Base-by-base conservation (phyloP, 257 asterid genomes). In the Solanum appendiculatum region DNA sequence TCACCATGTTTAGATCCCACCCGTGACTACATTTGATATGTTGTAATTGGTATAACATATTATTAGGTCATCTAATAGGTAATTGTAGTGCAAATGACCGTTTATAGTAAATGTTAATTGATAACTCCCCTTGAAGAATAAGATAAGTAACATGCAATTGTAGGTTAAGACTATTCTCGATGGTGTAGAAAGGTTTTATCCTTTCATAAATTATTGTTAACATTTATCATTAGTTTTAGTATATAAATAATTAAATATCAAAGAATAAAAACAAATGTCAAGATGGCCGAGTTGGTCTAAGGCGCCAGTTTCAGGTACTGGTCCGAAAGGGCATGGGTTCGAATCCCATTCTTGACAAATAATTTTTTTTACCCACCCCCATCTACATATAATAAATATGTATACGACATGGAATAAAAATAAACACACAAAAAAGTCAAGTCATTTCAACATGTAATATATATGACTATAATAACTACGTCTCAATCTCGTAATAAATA, bases 231-330 rank as follows among this genome's bases (percentile, higher is more conserved):
- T 54, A 54, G n/a, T 54, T 54, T 54, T 20, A 54, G 63, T 6
- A 0, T 18, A 54, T 54, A 54, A 54, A 1, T 18, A 18, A 18
- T 54, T 54, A 18, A 54, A n/a, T 54, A n/a, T n/a, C 33, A 11
- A 0, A 9, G 6, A 63, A 63, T n/a, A n/a, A n/a, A n/a, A 11
- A 2, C 11, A 68, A 15, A 34, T 34, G 84, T 80, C 85, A 80
- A 80, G 85, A 48, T 80, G 85, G 85, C 68, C 85, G 85, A 80
- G 85, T 80, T 80, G 85, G 85, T 80, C 85, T 80, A 80, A 80
- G 66, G 85, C 44, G 68, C 85, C 85, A 80, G 68, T 80, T 80
- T 80, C 66, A 80, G 85, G 85, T 46, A 29, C 68, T 46, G 85
- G 85, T 80, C 44, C 85, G 44, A 46, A 46, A 46, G 85, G 85